Conservation (phyloP, 2,329 filamentous ascomycete genomes). For the Fusarium albosuccineum region DNA sequence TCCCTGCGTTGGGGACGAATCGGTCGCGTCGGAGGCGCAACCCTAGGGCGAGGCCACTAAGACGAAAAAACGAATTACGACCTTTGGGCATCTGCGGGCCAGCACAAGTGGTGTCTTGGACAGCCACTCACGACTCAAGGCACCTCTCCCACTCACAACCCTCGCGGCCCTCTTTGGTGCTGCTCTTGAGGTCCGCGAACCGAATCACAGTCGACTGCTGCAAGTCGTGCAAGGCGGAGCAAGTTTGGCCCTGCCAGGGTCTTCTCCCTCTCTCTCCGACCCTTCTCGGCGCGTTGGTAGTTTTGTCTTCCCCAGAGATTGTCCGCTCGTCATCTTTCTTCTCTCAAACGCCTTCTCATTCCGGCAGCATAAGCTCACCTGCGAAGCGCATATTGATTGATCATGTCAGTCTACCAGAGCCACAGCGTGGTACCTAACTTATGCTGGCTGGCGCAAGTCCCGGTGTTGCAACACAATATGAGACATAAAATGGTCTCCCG, state of each 20-base stretch:
- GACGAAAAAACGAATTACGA: conserved; percentile 34
- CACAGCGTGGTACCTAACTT: background rate
- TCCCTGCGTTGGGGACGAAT: conserved; percentile 34
- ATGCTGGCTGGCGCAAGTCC: conserved; percentile 1
- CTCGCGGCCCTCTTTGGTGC: conserved; percentile 35
- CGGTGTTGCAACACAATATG: conserved; percentile 28
- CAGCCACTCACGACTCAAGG: conserved; percentile 42
- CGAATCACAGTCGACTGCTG: conserved; percentile 41
- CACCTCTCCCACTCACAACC: conserved; percentile 33
- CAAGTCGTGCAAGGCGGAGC: conserved; percentile 37
- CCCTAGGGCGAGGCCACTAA: conserved; percentile 35
- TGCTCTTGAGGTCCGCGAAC: conserved; percentile 37
- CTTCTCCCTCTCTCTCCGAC: conserved; percentile 2
- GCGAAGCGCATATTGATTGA: background rate
- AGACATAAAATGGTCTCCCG: conserved; percentile 37
- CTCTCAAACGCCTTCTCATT: background rate
- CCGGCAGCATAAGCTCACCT: conserved; percentile 4
- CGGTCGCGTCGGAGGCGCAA: conserved; percentile 28
- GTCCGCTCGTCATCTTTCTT: background rate
- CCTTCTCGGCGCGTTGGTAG: conserved; percentile 31
- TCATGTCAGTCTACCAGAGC: background rate
- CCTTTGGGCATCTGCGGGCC: conserved; percentile 38
- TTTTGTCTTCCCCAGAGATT: conserved; percentile 1
- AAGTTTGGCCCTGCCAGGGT: conserved; percentile 14
- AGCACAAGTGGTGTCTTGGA: conserved; percentile 28